Conservation (phyloP, 225 moss, liverwort and hornwort species). For the Pseudoscleropodium purum region DNA sequence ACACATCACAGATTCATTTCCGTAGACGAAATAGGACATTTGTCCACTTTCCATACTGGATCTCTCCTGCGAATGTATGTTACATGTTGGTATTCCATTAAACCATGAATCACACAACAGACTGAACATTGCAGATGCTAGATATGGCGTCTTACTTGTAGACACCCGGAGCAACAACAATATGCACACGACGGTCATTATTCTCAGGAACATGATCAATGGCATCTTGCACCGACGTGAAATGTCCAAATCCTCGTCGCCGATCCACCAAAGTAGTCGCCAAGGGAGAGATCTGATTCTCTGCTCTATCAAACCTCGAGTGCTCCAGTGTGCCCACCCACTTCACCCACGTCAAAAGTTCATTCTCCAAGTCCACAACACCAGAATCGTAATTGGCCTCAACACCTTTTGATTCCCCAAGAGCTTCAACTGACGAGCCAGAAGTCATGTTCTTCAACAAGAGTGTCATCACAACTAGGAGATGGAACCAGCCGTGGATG, state of each 20-base stretch:
- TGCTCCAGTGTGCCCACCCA: constrained; percentile 10
- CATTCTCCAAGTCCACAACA: neutral
- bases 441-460: neutral
- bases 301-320: neutral
- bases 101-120: no score
- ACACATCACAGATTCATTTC: neutral
- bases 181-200: constrained; percentile 15
- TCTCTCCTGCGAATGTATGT: neutral
- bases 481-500: neutral
- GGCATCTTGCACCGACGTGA: constrained; percentile 31
- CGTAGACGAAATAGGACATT: neutral
- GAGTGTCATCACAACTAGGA: neutral
- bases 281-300: neutral
- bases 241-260: constrained; percentile 6
- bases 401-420: neutral
- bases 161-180: constrained; percentile 21
- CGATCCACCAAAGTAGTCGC: constrained; percentile 1
- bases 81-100: neutral
- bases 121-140: neutral
- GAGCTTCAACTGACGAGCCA: neutral
- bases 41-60: neutral
- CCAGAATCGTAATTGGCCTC: neutral
- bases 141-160: constrained; percentile 17
- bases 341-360: constrained; percentile 24
- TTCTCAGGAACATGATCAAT: constrained; percentile 21